phyloP scores from a whole-genome alignment of 306 rosid species.

The Cucumis sativus region Cucumber_9930_V3 NC_026660.2:26685001-26685500 shows the following conservation, averaged over 20 bases:
- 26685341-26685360: no score
- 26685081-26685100: background rate
- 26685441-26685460: no score
- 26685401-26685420: no score
- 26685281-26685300: background rate
- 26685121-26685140: background rate
- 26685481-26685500: no score
- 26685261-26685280: background rate
- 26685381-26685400: no score
- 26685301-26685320: no score
- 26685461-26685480: no score
- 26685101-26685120: background rate
- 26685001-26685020: slow-evolving; percentile 77
- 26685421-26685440: no score
- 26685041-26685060: slow-evolving; percentile 77
- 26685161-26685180: background rate
- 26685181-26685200: no score
- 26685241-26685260: background rate
- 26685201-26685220: background rate
- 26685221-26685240: background rate
- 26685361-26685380: no score
- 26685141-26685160: background rate
- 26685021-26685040: slow-evolving; percentile 73
- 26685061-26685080: slow-evolving; percentile 20
- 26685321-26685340: no score